Evolutionary conservation across 805 yeast genomes (phyloP), one percentile per base, ranked within the genome.

Genomic region (Cyberlindnera maclurae): DNA sequence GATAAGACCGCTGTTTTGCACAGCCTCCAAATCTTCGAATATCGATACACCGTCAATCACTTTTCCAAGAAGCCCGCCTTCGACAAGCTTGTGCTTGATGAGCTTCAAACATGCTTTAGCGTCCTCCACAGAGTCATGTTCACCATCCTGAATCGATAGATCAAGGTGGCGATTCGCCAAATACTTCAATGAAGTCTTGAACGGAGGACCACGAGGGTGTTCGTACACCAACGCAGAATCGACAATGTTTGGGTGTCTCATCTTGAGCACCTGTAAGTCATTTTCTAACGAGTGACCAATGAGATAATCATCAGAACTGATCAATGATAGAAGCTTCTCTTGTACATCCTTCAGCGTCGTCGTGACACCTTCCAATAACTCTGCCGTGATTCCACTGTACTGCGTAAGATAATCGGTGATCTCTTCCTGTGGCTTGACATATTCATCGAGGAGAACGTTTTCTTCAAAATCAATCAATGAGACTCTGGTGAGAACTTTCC

Each of bases 271-370:
- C 10, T 70, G 66, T 35, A 90, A 65, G 58, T 90, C 98, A 16
- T 82, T 78, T 45, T 89, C 90, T 24, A 90, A 64, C 0, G 97
- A 90, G 57, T 90, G 98, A 2, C 98, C 97, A 37, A 90, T 73
- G 16, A 90, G 54, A 12, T 79, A 68, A 55, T 88, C 97, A 13
- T 65, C 61, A 2, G 70, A 51, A 6, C 74, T 62, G 3, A 90
- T 63, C 1, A 71, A 48, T 3, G 54, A 46, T 2, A 73, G 36
- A 5, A 93, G 41, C 49, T 70, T 64, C 2, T 67, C 43, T 56
- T 88, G 97, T 3, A 86, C 75, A 48, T 89, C 95, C 13, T 57
- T 43, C 12, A 82, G 57, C 0, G 82, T 75, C 0, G 83, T 82
- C 0, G 79, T 76, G 3, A 82, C 90, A 33, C 65, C 70, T 12